phyloP scores from a whole-genome alignment of 176 grass and related monocot species.

The Panicum miliaceum region DNA sequence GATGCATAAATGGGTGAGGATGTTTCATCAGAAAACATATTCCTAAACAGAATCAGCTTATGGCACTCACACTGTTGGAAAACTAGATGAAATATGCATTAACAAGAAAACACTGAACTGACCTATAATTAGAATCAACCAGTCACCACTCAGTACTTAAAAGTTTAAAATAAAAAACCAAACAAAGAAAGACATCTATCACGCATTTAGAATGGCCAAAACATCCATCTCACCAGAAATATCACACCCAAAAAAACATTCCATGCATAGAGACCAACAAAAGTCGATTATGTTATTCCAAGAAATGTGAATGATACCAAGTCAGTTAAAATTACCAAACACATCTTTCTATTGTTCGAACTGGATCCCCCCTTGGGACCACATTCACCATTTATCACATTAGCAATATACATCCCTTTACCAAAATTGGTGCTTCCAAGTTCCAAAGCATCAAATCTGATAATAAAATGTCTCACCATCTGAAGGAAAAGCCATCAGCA shows the following conservation, averaged over 20 bases:
- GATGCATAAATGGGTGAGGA: background rate
- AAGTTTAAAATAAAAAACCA: background rate
- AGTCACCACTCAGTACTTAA: slow-evolving; percentile 15
- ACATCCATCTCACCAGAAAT: slow-evolving; percentile 13
- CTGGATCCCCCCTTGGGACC: background rate
- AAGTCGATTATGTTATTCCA: slow-evolving; percentile 3
- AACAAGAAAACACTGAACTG: slow-evolving; percentile 19
- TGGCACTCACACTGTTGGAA: slow-evolving; percentile 11
- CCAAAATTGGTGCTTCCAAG: background rate
- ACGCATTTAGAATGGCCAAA: slow-evolving; percentile 7
- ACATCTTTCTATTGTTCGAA: background rate
- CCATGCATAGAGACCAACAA: slow-evolving; percentile 23
- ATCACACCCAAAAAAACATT: background rate
- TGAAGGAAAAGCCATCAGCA: background rate
- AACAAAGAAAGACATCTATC: slow-evolving; percentile 9
- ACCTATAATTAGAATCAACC: background rate
- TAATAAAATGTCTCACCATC: background rate
- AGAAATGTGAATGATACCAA: background rate
- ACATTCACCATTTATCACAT: slow-evolving; percentile 13
- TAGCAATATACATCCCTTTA: background rate
- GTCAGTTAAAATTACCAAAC: background rate
- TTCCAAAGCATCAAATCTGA: slow-evolving; percentile 24
- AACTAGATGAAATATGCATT: slow-evolving; percentile 29
- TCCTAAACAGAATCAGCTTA: slow-evolving; percentile 31
- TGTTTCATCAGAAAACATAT: slow-evolving; percentile 24